Evolutionary conservation across 108 stramenopile species (phyloP).

Genomic region (Licmophora abbreviata): DNA sequence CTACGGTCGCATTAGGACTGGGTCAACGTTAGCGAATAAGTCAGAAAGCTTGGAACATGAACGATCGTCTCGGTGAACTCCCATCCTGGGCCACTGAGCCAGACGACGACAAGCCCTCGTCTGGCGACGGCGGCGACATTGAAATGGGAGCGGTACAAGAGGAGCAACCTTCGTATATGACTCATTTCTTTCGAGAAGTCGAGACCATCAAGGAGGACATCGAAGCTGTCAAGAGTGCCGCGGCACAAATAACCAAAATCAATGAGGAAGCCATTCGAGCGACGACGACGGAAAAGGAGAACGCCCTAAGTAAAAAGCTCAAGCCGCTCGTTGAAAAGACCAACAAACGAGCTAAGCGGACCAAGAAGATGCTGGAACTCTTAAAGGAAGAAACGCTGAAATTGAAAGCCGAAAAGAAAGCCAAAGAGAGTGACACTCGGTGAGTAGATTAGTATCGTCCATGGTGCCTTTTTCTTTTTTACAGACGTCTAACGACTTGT

Average conservation of each 20-base stretch:
- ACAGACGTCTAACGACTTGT: neutral
- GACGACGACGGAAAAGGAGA: slow-evolving; percentile 71
- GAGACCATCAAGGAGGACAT: slow-evolving; percentile 76
- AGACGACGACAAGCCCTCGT: slow-evolving; percentile 18
- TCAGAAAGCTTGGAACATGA: slow-evolving; percentile 33
- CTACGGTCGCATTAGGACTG: too few relatives aligned
- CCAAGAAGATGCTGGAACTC: slow-evolving; percentile 67
- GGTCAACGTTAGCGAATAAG: neutral
- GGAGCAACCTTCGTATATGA: slow-evolving; percentile 57
- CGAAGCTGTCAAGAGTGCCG: slow-evolving; percentile 55
- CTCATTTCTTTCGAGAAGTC: slow-evolving; percentile 77
- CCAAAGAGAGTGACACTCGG: slow-evolving; percentile 59
- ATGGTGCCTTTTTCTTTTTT: neutral
- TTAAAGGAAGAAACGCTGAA: slow-evolving; percentile 81
- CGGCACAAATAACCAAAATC: slow-evolving; percentile 54
- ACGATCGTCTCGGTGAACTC: slow-evolving; percentile 74
- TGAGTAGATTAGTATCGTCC: slow-evolving; percentile 14
- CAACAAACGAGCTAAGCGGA: slow-evolving; percentile 73
- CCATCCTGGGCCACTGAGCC: slow-evolving; percentile 66
- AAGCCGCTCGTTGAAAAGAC: slow-evolving; percentile 60
- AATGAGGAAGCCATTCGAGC: slow-evolving; percentile 74
- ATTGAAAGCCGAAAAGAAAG: slow-evolving; percentile 41
- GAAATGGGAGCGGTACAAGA: slow-evolving; percentile 36
- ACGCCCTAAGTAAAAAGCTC: slow-evolving; percentile 51
- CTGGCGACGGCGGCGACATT: slow-evolving; percentile 29